Evolutionary conservation across 257 asterid species (phyloP).

Genomic region (Anisodus tanguticus): DNA sequence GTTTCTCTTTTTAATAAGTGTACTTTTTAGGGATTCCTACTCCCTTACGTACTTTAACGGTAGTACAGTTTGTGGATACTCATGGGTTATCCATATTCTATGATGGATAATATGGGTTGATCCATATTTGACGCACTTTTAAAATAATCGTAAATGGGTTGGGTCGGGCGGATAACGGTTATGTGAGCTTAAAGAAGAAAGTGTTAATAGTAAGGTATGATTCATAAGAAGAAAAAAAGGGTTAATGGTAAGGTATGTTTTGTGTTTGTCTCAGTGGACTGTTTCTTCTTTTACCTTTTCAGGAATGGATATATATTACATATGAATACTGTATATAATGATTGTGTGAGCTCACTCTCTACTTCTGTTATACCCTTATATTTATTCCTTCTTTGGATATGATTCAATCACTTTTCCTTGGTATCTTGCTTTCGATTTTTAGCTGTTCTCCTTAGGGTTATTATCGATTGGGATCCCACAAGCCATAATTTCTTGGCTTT

Average conservation of each 20-base stretch:
- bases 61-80: no score
- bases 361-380: background rate
- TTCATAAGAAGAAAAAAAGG: background rate
- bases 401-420: background rate
- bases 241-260: constrained; percentile 1
- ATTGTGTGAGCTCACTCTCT: background rate
- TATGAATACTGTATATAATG: background rate
- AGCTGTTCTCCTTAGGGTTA: background rate
- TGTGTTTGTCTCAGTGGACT: background rate
- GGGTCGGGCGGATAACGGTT: no score
- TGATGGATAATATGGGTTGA: no score
- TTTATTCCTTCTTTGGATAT: background rate
- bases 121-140: no score
- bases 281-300: background rate
- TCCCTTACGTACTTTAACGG: no score
- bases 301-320: background rate
- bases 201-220: background rate
- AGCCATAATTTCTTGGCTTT: background rate
- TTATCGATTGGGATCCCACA: background rate
- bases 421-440: background rate
- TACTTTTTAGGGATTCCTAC: no score
- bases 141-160: no score
- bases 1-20: no score
- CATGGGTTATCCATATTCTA: no score
- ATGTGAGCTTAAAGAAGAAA: no score